Evolutionary conservation across 371 early-diverging fungal species (phyloP).

Genomic region (Thermomucor indicae-seudaticae): DNA sequence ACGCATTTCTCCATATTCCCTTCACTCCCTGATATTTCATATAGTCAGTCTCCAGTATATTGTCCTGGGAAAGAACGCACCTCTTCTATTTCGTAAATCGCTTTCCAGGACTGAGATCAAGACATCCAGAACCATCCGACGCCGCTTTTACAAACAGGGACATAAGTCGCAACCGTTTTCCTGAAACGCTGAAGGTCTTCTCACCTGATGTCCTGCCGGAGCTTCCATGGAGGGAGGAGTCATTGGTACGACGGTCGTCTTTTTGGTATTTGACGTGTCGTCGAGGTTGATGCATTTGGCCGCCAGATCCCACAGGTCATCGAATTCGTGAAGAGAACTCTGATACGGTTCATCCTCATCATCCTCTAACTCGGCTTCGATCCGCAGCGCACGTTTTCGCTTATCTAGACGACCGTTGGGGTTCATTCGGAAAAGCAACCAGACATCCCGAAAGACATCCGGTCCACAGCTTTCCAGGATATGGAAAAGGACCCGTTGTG

Average conservation of each 20-base stretch:
- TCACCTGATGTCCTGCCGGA: constrained; percentile 5
- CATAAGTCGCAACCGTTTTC: background rate
- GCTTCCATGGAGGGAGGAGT: constrained; percentile 5
- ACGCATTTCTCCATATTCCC: constrained; percentile 3
- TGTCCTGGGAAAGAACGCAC: background rate
- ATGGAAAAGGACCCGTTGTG: constrained; percentile 6
- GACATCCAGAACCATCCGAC: constrained; percentile 8
- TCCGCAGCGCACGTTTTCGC: background rate
- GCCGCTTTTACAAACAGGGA: constrained; percentile 2
- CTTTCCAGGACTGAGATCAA: constrained; percentile 8
- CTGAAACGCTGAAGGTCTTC: background rate
- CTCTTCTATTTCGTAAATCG: constrained; percentile 9
- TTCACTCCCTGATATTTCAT: background rate
- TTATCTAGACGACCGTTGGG: background rate
- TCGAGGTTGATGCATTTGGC: constrained; percentile 1
- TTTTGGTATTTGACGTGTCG: background rate
- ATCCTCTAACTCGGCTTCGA: constrained; percentile 3
- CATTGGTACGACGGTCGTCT: background rate
- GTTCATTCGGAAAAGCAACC: constrained; percentile 4
- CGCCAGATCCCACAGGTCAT: constrained; percentile 14
- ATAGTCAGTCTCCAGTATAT: background rate
- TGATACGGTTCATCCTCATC: constrained; percentile 10
- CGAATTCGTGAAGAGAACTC: constrained; percentile 9
- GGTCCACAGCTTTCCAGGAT: constrained; percentile 13
- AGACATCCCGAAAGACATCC: constrained; percentile 1